These are phyloP conservation scores for Botrytis squamosa DNA, from an alignment of 2,329 filamentous ascomycete genomes.

Conservation along the genomic window DNA sequence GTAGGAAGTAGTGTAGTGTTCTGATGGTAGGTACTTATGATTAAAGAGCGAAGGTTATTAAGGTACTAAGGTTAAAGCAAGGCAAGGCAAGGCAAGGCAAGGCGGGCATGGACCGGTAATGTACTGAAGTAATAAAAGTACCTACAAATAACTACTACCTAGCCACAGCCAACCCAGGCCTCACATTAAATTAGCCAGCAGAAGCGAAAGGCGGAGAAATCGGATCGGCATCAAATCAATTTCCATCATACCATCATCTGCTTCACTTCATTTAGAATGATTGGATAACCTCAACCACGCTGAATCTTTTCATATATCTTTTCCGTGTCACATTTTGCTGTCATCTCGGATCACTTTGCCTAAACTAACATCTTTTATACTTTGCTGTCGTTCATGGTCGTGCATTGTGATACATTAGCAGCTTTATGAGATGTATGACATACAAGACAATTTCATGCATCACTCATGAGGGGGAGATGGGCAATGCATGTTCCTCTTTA, in stretches of 20 bases:
- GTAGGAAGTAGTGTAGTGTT: background rate
- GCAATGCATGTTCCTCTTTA: background rate
- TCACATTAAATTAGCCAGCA: background rate
- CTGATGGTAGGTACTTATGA: background rate
- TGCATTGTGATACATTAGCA: constrained; percentile 5
- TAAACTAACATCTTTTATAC: background rate
- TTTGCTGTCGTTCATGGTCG: background rate
- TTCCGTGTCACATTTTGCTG: constrained; percentile 11
- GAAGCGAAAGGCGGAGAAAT: constrained; percentile 2
- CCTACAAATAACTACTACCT: background rate
- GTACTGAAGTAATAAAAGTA: background rate
- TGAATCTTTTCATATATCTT: background rate
- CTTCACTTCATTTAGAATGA: background rate
- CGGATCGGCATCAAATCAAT: constrained; percentile 13
- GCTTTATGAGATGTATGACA: constrained; percentile 6
- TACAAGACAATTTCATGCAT: constrained; percentile 1
- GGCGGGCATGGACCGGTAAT: background rate
- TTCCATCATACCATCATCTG: constrained; percentile 13
- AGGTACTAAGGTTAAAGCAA: background rate
- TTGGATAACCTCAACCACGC: background rate
- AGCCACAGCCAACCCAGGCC: background rate
- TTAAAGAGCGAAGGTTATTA: background rate
- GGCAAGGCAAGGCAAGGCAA: background rate
- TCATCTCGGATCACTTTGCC: constrained; percentile 7
- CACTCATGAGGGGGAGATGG: background rate